Evolutionary conservation across 371 early-diverging fungal species (phyloP), one percentile per base, ranked within the genome.

Genomic region (Rhizoclosmatium hyalinum): DNA sequence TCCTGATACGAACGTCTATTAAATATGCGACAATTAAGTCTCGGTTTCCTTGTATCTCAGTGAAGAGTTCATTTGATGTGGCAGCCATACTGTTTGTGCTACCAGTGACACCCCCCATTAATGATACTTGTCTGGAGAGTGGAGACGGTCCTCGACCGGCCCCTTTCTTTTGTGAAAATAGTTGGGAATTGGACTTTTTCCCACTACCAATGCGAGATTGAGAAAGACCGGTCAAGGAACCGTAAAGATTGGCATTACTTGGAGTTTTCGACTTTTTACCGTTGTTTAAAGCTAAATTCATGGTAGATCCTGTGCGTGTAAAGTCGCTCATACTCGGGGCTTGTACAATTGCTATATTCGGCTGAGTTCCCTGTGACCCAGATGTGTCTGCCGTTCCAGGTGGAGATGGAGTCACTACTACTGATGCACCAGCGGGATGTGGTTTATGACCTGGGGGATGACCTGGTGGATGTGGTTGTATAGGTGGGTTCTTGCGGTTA

Each of bases 251-350:
- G 32, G 32, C 32, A 32, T 32, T 32, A 32, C 50, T 50, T 6
- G 50, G 17, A 12, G 50, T 17, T 50, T 17, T 50, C 17, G 50
- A 50, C 17, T 50, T 50, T 17, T 50, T 50, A 0, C 50, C 50
- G 6, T 6, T 17, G 50, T 50, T 50, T 2, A 17, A 50, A 12
- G 50, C 50, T 50, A 50, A 50, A 12, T 50, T 6, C 17, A 17
- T 50, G 50, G 50, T n/a, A 32, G 58, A 58, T 58, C 58, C 58
- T 21, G 58, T 58, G 6, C 58, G 58, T 6, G 58, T 58, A 32
- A 58, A 58, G 58, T 58, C 58, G 32, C 58, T 58, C 10, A 58
- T 32, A 58, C 58, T 58, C 17, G 32, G 17, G 58, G 58, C 32
- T 58, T 58, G 8, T 0, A 32, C 6, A n/a, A 58, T 1, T 21